These are phyloP conservation scores for Schizochytrium sp. DNA, from an alignment of 108 stramenopile species.

Conservation along the genomic window DNA sequence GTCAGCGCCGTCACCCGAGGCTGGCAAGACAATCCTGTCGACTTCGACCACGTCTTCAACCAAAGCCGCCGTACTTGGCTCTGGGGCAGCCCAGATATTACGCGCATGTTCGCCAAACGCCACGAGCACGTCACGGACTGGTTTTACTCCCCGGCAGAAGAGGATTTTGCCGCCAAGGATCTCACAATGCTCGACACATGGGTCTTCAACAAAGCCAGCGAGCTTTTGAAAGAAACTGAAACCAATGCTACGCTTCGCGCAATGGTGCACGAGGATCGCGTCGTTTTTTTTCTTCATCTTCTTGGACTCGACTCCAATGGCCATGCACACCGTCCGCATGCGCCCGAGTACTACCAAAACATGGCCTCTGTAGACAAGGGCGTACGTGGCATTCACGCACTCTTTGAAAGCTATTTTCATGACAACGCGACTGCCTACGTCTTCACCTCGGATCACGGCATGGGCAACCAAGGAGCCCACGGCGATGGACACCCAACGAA, in stretches of 20 bases:
- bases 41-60: slow-evolving; percentile 11
- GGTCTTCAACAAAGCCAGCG: slow-evolving; percentile 2
- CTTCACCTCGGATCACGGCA: slow-evolving; percentile 3
- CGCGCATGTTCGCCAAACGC: slow-evolving; percentile 8
- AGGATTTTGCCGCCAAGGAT: slow-evolving; percentile 8
- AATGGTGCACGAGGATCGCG: not conserved
- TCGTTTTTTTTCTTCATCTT: not conserved
- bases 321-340: slow-evolving; percentile 2
- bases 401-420: not conserved
- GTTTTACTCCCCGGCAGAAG: not conserved
- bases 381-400: not conserved
- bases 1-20: slow-evolving; percentile 10
- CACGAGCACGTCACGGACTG: not conserved
- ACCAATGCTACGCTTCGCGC: not conserved
- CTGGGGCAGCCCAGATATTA: slow-evolving; percentile 8
- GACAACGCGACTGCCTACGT: not conserved
- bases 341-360: not conserved
- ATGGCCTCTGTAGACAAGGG: slow-evolving; percentile 5
- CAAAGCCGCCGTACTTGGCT: slow-evolving; percentile 12
- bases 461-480: slow-evolving; percentile 5
- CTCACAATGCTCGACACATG: slow-evolving; percentile 7
- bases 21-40: slow-evolving; percentile 6
- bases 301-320: slow-evolving; percentile 14
- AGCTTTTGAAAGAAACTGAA: not conserved
- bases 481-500: slow-evolving; percentile 5